phyloP scores from a whole-genome alignment of 2,329 filamentous ascomycete species.

The Clonostachys chloroleuca region DNA sequence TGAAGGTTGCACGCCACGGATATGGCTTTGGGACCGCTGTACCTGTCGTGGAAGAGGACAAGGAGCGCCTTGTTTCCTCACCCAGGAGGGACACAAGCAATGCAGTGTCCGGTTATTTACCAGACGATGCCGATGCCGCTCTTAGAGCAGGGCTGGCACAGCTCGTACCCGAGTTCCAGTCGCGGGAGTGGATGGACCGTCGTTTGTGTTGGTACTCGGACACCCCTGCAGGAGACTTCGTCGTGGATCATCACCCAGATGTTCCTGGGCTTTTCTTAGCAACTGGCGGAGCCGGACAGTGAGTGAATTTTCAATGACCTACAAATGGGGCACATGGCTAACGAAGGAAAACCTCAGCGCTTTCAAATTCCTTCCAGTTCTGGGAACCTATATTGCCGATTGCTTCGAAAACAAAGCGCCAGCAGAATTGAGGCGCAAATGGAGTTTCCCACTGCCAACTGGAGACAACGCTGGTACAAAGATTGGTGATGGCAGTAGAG shows the following conservation, averaged over 20 bases:
- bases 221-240: slow-evolving; percentile 59
- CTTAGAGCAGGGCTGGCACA: slow-evolving; percentile 45
- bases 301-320: slow-evolving; percentile 2
- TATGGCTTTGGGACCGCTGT: slow-evolving; percentile 44
- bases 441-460: slow-evolving; percentile 13
- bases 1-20: slow-evolving; percentile 58
- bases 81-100: slow-evolving; percentile 27
- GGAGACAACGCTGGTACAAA: slow-evolving; percentile 5
- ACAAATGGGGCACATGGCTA: no score
- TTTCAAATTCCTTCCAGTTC: slow-evolving; percentile 15
- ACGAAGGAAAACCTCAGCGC: slow-evolving; percentile 2
- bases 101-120: slow-evolving; percentile 34
- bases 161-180: slow-evolving; percentile 48
- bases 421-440: slow-evolving; percentile 16
- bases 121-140: slow-evolving; percentile 44
- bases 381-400: slow-evolving; percentile 18
- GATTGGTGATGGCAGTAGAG: slow-evolving; percentile 18
- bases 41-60: slow-evolving; percentile 7
- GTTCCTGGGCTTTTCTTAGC: slow-evolving; percentile 40
- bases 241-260: slow-evolving; percentile 51
- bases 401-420: slow-evolving; percentile 22
- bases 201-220: slow-evolving; percentile 63
- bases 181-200: slow-evolving; percentile 43
- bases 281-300: slow-evolving; percentile 40
- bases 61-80: slow-evolving; percentile 15